Evolutionary conservation across 768 basidiomycete genomes (phyloP), one percentile per base, ranked within the genome.

Genomic region (Leccinellum albellum): DNA sequence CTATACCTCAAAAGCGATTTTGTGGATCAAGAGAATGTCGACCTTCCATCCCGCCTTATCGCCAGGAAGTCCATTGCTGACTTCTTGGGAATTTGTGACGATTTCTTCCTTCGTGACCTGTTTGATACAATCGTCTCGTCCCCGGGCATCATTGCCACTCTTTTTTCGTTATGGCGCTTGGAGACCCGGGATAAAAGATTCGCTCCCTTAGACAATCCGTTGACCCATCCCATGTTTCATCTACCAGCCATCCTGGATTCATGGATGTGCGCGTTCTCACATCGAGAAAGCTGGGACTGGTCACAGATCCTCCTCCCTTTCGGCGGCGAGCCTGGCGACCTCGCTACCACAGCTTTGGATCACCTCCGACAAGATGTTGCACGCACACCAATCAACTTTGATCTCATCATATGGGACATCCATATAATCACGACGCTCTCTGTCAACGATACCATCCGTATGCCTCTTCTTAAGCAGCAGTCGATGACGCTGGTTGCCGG

Each of bases 371-470:
- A 62, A 17, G 69, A 66, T 24, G n/a, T 55, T n/a, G 60, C 57
- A 45, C 62, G 63, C 7, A 23, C 23, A 7, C 62, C 68, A 9
- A 54, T 62, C 47, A 62, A 70, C 48, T 66, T 61, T 53, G 67
- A 72, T 48, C 59, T 64, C 48, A 44, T 72, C 49, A 57, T 66
- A 26, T 71, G 69, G 69, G 69, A 71, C 47, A 64, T 65, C 50
- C 69, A 72, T 51, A 60, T 70, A 21, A 44, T 72, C 44, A 71
- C 64, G 2, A 46, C 53, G 6, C 55, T 70, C 20, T 72, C 69
- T 28, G 26, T 70, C 2, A 64, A 71, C 17, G 55, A 65, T 12
- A 14, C 55, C 8, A 69, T 70, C 47, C 60, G 70, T 26, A 50
- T 61, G 9, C 55, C 64, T 46, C 53, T 71, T 44, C 61, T 70